Percentiles rank a stretch among this genome's conserved stretches.
Evolutionary conservation across 768 basidiomycete genomes (phyloP).

Genomic region (Hericium coralloides): DNA sequence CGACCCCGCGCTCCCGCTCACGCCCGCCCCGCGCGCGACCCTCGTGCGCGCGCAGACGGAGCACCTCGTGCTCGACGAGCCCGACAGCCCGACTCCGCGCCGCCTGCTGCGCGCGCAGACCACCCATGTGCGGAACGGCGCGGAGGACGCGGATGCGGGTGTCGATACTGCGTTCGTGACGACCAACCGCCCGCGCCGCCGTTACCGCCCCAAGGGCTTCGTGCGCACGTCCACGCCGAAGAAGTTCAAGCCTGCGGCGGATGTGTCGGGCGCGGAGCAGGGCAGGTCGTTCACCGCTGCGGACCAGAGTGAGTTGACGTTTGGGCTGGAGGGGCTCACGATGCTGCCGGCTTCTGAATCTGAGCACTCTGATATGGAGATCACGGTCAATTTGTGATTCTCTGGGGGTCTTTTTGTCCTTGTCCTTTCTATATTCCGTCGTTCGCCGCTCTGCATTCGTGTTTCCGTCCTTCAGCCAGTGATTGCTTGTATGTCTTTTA

Average conservation of each 20-base stretch:
- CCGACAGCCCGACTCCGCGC: neutral
- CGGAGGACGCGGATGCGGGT: neutral
- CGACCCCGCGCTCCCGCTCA: neutral
- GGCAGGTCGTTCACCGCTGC: too few species aligned
- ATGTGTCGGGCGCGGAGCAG: neutral
- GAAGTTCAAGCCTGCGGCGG: neutral
- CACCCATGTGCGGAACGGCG: neutral
- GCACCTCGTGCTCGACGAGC: neutral
- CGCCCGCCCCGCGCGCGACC: too few species aligned
- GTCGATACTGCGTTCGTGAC: neutral
- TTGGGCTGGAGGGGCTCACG: slow-evolving; percentile 3
- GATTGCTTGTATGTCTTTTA: neutral
- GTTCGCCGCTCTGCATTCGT: neutral
- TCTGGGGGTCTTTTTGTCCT: neutral
- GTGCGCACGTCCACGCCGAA: neutral
- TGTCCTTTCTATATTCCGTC: neutral
- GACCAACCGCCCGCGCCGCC: neutral
- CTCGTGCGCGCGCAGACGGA: neutral
- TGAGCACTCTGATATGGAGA: neutral
- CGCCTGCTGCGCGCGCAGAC: neutral
- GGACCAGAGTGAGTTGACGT: slow-evolving; percentile 3
- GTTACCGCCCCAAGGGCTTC: neutral
- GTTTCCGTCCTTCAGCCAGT: neutral
- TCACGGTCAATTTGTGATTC: neutral
- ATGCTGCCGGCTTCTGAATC: neutral